phyloP scores from a whole-genome alignment of 345 rosid genomes.

The Camelina laxa region DNA sequence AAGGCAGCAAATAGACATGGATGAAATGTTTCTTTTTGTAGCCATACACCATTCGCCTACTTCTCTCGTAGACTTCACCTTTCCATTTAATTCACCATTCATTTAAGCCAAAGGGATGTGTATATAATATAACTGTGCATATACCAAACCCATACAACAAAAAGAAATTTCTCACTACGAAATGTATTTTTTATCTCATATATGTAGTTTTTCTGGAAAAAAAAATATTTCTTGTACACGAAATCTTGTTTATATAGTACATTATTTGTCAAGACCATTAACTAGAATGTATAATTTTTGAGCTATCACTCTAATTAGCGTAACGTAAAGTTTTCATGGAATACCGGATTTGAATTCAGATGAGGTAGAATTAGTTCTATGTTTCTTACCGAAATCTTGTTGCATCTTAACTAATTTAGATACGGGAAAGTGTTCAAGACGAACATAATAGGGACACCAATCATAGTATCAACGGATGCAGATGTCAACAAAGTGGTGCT shows the following conservation, averaged over 20 bases:
- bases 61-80: slow-evolving; percentile 33
- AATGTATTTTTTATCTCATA: not conserved
- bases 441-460: slow-evolving; percentile 88
- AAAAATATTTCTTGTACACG: not conserved
- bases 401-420: slow-evolving; percentile 42
- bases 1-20: slow-evolving; percentile 24
- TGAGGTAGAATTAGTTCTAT: slow-evolving; percentile 3
- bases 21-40: slow-evolving; percentile 28
- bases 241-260: not conserved
- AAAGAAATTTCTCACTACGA: not conserved
- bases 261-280: not conserved
- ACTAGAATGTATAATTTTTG: not conserved
- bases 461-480: slow-evolving; percentile 88
- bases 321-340: not conserved
- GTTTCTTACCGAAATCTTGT: slow-evolving; percentile 1
- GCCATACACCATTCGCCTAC: slow-evolving; percentile 40
- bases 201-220: not conserved
- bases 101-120: not conserved
- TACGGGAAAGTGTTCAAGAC: slow-evolving; percentile 91
- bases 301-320: not conserved
- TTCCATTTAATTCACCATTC: slow-evolving; percentile 36
- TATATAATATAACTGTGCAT: not conserved
- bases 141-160: not conserved
- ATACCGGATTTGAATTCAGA: not conserved
- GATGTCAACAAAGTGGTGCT: slow-evolving; percentile 89